These are phyloP conservation scores for Zizania latifolia DNA, from an alignment of 176 grass and related monocot genomes.

Conservation along the genomic window DNA sequence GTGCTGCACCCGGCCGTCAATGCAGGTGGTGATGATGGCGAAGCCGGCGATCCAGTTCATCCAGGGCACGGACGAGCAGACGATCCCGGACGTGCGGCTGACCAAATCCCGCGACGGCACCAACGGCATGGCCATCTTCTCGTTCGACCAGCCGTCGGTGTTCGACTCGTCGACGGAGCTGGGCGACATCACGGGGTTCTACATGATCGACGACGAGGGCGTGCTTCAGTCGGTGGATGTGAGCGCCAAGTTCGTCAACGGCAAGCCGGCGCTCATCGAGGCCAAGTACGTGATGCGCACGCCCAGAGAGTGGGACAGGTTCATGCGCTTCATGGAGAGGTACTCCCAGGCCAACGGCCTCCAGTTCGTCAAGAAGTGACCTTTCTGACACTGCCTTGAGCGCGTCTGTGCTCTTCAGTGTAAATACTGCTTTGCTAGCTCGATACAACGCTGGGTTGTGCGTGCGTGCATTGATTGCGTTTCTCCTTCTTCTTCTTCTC, in stretches of 20 bases:
- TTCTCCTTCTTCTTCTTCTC: too few relatives aligned
- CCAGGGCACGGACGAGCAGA: constrained; percentile 89
- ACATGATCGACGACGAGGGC: constrained; percentile 86
- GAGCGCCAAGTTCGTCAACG: constrained; percentile 85
- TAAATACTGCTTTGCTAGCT: constrained; percentile 15
- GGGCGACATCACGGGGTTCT: constrained; percentile 86
- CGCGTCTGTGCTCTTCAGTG: too few relatives aligned
- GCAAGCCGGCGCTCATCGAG: constrained; percentile 62
- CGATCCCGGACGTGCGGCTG: constrained; percentile 79
- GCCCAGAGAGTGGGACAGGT: constrained; percentile 70
- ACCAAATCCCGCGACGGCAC: constrained; percentile 86
- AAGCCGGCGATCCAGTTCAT: constrained; percentile 91
- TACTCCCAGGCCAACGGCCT: constrained; percentile 87
- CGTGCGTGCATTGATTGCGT: neutral
- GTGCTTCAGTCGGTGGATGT: constrained; percentile 74
- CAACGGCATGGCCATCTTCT: constrained; percentile 75
- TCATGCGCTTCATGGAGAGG: constrained; percentile 94
- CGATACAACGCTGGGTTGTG: neutral
- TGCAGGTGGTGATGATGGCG: constrained; percentile 42
- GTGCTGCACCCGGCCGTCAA: neutral
- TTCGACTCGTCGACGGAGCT: constrained; percentile 88
- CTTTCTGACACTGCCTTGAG: too few relatives aligned
- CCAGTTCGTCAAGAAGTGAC: constrained; percentile 77
- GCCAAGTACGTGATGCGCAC: constrained; percentile 80
- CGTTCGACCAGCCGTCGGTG: constrained; percentile 75